These are phyloP conservation scores for Erigeron philadelphicus DNA, from an alignment of 140 eudicot species.

Conservation along the genomic window DNA sequence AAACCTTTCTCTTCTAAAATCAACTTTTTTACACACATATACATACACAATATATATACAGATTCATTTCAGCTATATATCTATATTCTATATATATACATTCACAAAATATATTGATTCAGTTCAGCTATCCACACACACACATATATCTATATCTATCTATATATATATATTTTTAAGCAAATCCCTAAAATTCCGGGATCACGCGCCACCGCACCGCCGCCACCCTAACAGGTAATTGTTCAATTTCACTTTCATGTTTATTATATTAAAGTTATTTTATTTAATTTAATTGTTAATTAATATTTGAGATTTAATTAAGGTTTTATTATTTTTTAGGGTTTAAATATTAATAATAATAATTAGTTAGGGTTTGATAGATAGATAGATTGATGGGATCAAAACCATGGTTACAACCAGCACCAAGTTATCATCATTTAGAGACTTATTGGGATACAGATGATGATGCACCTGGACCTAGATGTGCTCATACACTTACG, in stretches of 20 bases:
- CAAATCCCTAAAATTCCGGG: not conserved
- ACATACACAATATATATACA: no score
- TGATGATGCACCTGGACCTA: slow-evolving; percentile 87
- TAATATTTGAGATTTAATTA: not conserved
- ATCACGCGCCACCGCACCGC: not conserved
- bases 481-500: slow-evolving; percentile 89
- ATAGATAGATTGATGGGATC: slow-evolving; percentile 41
- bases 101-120: no score
- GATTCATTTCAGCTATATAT: no score
- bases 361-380: slow-evolving; percentile 23
- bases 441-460: slow-evolving; percentile 70
- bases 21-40: no score
- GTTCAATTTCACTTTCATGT: no score
- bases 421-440: slow-evolving; percentile 54
- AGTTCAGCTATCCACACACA: no score
- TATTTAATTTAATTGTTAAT: not conserved
- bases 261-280: no score
- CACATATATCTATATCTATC: no score
- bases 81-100: no score
- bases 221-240: not conserved
- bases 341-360: not conserved
- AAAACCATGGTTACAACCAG: slow-evolving; percentile 81
- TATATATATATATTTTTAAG: no score
- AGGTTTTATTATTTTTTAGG: not conserved
- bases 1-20: no score